phyloP scores from a whole-genome alignment of 1,139 yeast species.

The Pichia kudriavzevii region DNA sequence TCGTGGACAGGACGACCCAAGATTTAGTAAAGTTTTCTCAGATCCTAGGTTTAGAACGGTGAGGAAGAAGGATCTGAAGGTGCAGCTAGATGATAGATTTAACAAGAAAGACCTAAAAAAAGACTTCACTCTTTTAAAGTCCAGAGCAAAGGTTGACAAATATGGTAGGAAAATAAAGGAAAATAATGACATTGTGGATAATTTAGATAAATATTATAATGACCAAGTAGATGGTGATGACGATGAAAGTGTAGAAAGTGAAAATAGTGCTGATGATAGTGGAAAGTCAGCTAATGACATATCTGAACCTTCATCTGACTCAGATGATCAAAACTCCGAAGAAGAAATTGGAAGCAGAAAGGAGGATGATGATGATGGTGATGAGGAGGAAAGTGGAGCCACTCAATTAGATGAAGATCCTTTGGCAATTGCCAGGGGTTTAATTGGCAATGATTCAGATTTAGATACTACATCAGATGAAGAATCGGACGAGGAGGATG shows the following conservation, averaged over 20 bases:
- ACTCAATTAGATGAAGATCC: slow-evolving; percentile 33
- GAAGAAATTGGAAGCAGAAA: slow-evolving; percentile 78
- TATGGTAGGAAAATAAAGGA: slow-evolving; percentile 70
- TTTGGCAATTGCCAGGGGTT: slow-evolving; percentile 50
- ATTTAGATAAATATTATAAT: slow-evolving; percentile 40
- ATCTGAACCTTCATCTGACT: slow-evolving; percentile 15
- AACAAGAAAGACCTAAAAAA: slow-evolving; percentile 52
- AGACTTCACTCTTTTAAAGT: slow-evolving; percentile 40
- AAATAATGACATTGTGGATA: slow-evolving; percentile 33
- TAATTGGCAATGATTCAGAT: slow-evolving; percentile 34
- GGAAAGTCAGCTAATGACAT: slow-evolving; percentile 2
- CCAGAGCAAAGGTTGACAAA: slow-evolving; percentile 65
- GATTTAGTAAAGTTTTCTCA: slow-evolving; percentile 72
- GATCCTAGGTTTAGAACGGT: slow-evolving; percentile 88
- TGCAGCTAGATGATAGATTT: slow-evolving; percentile 82
- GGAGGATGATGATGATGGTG: slow-evolving; percentile 47
- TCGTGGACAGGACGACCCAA: slow-evolving; percentile 43
- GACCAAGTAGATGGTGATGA: slow-evolving; percentile 40
- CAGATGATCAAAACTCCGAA: slow-evolving; percentile 28
- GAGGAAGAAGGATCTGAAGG: slow-evolving; percentile 59
- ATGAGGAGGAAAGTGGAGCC: slow-evolving; percentile 28
- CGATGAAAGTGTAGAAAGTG: slow-evolving; percentile 21
- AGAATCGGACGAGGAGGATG: slow-evolving; percentile 30
- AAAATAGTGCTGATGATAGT: slow-evolving; percentile 4
- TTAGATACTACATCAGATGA: slow-evolving; percentile 26